Conservation (phyloP, 2,329 filamentous ascomycete genomes). For the Thermomyces lanuginosus region DNA sequence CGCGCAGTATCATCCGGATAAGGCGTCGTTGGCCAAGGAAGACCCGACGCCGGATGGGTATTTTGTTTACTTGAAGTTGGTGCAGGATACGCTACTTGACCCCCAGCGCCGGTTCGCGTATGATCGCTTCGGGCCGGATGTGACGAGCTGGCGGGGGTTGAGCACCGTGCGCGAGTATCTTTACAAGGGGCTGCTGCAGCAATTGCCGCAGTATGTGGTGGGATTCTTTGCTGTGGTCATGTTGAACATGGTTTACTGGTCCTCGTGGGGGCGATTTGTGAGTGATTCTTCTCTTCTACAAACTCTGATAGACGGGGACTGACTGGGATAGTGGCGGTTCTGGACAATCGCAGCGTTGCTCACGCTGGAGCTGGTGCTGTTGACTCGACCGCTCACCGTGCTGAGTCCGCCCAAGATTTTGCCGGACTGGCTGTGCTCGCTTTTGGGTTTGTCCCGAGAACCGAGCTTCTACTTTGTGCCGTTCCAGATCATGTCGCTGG, state of each 20-base stretch:
- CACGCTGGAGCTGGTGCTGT: conserved; percentile 40
- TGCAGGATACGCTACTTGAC: conserved; percentile 67
- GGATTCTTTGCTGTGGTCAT: conserved; percentile 21
- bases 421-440: conserved; percentile 13
- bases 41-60: conserved; percentile 28
- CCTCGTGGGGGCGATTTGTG: conserved; percentile 30
- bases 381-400: conserved; percentile 35
- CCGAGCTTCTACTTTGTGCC: conserved; percentile 46
- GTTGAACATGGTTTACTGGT: conserved; percentile 26
- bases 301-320: conserved; percentile 13
- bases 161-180: conserved; percentile 57
- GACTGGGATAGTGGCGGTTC: conserved; percentile 30
- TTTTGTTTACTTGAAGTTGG: conserved; percentile 71
- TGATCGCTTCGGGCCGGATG: conserved; percentile 66
- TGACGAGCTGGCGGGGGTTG: conserved; percentile 41
- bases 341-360: conserved; percentile 38
- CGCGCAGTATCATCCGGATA: conserved; percentile 65
- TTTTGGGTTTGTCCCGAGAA: conserved; percentile 24
- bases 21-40: conserved; percentile 34
- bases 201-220: conserved; percentile 24
- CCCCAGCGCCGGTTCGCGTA: conserved; percentile 69
- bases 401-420: conserved; percentile 21
- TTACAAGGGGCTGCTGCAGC: conserved; percentile 41
- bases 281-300: conserved; percentile 11
- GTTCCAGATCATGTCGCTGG: conserved; percentile 65